Evolutionary conservation across 2,329 filamentous ascomycete species (phyloP).

Genomic region (Botrytis fabae): DNA sequence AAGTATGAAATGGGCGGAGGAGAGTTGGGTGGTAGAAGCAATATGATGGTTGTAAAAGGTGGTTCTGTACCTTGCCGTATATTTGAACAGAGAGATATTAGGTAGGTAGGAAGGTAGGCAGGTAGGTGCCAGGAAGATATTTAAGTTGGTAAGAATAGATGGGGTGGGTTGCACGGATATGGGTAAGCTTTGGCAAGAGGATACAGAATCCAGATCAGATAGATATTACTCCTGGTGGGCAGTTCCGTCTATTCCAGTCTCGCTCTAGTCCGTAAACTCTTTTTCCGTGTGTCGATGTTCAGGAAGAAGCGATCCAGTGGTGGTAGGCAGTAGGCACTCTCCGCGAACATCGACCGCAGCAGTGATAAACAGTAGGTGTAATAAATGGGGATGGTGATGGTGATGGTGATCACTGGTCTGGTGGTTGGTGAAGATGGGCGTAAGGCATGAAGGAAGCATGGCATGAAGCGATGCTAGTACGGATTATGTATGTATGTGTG

Average conservation of each 20-base stretch:
- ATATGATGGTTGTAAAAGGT: conserved; percentile 5
- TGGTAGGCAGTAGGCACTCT: not conserved
- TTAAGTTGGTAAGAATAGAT: conserved; percentile 7
- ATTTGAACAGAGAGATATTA: not conserved
- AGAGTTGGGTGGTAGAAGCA: not conserved
- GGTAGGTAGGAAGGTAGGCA: not conserved
- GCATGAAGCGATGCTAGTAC: not conserved
- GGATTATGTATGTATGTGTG: not conserved
- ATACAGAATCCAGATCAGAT: not conserved
- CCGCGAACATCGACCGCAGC: not conserved
- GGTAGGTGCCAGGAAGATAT: not conserved
- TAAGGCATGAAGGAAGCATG: not conserved
- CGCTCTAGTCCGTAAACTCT: not conserved
- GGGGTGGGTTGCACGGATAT: conserved; percentile 6
- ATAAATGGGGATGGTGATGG: not conserved
- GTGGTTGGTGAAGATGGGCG: not conserved
- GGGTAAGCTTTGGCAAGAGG: not conserved
- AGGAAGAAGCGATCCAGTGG: not conserved
- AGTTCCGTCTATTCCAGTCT: not conserved
- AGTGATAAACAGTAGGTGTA: not conserved
- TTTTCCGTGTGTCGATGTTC: not conserved
- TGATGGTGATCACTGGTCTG: not conserved
- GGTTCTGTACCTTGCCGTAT: conserved; percentile 6
- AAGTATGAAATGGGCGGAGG: not conserved
- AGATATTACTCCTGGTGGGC: not conserved